Conservation (phyloP, 306 rosid genomes). For the Vicia villosa region DNA sequence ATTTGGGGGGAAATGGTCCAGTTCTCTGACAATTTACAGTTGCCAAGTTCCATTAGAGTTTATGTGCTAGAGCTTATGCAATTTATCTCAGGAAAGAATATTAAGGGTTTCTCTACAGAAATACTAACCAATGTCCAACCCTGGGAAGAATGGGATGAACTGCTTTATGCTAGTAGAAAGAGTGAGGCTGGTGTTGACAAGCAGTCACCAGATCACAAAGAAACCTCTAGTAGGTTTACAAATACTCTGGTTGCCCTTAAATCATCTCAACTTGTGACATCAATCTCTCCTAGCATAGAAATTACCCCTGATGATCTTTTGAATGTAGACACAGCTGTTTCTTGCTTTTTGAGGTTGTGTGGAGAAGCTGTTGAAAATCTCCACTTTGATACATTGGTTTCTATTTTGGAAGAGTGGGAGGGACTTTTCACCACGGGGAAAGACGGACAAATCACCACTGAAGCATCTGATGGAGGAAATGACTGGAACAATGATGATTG, state of each 20-base stretch:
- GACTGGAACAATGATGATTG: constrained; percentile 84
- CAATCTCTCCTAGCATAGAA: constrained; percentile 78
- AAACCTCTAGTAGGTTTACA: constrained; percentile 74
- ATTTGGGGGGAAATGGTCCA: constrained; percentile 86
- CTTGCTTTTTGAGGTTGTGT: constrained; percentile 77
- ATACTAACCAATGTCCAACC: constrained; percentile 63
- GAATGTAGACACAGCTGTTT: constrained; percentile 62
- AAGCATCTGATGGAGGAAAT: constrained; percentile 63
- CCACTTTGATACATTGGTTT: constrained; percentile 66
- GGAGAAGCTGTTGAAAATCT: constrained; percentile 58
- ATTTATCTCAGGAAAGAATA: constrained; percentile 70
- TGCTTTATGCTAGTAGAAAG: constrained; percentile 50
- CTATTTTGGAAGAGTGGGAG: constrained; percentile 90
- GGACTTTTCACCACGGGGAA: constrained; percentile 62
- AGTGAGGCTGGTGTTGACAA: constrained; percentile 49
- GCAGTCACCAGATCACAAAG: constrained; percentile 57
- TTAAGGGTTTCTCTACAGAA: constrained; percentile 77
- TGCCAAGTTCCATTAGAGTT: constrained; percentile 85
- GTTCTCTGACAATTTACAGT: constrained; percentile 83
- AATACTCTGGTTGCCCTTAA: constrained; percentile 92
- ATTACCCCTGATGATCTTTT: constrained; percentile 69
- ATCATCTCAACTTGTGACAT: constrained; percentile 78
- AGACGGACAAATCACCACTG: constrained; percentile 52
- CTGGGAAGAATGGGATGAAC: constrained; percentile 94
- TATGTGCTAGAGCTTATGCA: constrained; percentile 88